phyloP scores from a whole-genome alignment of 2,329 filamentous ascomycete species.

The Ophiostoma montium region DNA sequence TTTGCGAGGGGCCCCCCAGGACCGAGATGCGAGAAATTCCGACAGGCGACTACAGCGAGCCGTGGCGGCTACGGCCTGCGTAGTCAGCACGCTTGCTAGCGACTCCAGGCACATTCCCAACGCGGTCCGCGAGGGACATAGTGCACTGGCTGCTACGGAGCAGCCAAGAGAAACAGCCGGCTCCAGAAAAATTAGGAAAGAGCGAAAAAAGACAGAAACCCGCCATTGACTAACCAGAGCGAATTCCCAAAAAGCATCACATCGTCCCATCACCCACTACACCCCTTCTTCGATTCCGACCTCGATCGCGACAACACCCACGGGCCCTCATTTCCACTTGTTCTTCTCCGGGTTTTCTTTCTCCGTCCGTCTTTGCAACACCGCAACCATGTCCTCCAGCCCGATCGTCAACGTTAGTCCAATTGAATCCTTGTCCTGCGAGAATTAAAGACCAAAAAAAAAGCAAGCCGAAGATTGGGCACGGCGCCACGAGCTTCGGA shows the following conservation, averaged over 20 bases:
- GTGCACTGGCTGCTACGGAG: neutral
- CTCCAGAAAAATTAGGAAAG: neutral
- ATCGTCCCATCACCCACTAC: neutral
- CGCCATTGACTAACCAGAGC: constrained; percentile 5
- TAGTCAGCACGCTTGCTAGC: constrained; percentile 1
- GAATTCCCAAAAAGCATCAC: neutral
- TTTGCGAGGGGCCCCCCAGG: neutral
- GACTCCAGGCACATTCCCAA: constrained; percentile 11
- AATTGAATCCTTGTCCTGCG: neutral
- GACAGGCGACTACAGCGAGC: neutral
- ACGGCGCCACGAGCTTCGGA: neutral
- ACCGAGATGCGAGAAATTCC: constrained; percentile 10
- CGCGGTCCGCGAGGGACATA: constrained; percentile 2
- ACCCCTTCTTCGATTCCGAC: neutral
- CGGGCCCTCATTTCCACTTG: constrained; percentile 1
- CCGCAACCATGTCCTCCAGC: constrained; percentile 18
- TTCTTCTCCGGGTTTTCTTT: neutral
- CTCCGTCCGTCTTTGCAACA: neutral
- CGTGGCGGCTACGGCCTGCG: neutral
- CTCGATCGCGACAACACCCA: neutral
- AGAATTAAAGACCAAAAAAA: neutral
- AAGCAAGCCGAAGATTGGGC: neutral
- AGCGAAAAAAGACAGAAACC: constrained; percentile 7
- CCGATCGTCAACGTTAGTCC: constrained; percentile 21
- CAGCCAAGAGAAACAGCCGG: neutral